Evolutionary conservation across 148 eudicot genomes (phyloP), one percentile per base, ranked within the genome.

Genomic region (Chenopodium album): DNA sequence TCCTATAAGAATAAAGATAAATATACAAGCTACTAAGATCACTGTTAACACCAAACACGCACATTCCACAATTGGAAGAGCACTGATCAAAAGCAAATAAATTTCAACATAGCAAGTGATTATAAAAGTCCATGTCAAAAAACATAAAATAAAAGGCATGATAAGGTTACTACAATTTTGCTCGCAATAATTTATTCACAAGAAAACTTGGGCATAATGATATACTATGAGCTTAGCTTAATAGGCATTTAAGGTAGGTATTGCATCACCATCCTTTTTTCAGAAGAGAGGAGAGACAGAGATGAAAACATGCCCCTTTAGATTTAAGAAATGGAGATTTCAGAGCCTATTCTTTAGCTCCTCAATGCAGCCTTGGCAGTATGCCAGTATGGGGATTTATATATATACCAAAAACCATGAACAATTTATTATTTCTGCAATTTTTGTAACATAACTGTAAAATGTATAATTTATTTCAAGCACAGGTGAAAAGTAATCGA

Each of bases 1-100:
- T 86, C 76, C 98, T 95, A 85, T 44, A 84, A 86, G 67, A 59
- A 73, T 66, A 79, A 32, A 63, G 56, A 4, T 14, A 23, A 85
- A 41, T 66, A 71, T 22, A 13, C 62, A 65, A 71, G 76, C 68
- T 32, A 75, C 73, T 28, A 85, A 60, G 48, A 60, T 78, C 50
- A 72, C 64, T 26, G 20, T 11, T 12, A 56, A 26, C 71, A 28
- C 8, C 4, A 11, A 32, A 54, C 23, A 54, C 7, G 28, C 20
- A 46, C 4, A 69, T 4, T 16, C 32, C 37, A 72, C 26, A 31
- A n/a, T 67, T 2, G 20, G 0, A 17, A 52, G 22, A 34, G 22
- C 22, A 46, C 6, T 60, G 11, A 26, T 48, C 63, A 37, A 73
- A 41, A 74, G 65, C 64, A 56, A 52, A 74, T 0, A 46, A 31